phyloP scores from a whole-genome alignment of 1,139 yeast genomes.

The Suhomyces chickasaworum region DNA sequence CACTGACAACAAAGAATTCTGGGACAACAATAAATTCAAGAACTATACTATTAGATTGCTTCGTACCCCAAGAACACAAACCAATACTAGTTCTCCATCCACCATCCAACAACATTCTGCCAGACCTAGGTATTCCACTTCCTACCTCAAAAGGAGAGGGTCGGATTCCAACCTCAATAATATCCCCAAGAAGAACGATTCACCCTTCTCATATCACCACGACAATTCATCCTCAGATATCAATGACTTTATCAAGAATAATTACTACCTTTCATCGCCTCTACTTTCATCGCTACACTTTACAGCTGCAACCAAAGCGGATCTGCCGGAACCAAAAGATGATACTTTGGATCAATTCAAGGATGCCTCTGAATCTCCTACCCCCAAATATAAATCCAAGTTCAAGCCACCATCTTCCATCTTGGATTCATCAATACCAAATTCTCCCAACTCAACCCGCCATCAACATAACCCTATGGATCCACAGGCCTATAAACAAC shows the following conservation, averaged over 20 bases:
- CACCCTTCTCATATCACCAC: slow-evolving; percentile 11
- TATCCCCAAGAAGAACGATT: slow-evolving; percentile 4
- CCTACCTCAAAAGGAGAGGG: slow-evolving; percentile 38
- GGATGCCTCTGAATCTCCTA: slow-evolving; percentile 6
- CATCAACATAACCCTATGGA: slow-evolving; percentile 32
- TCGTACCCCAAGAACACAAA: slow-evolving; percentile 19
- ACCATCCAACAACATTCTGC: slow-evolving; percentile 20
- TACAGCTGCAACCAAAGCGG: slow-evolving; percentile 3
- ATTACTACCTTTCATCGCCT: slow-evolving; percentile 44
- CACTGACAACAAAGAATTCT: slow-evolving; percentile 53
- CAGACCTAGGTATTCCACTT: slow-evolving; percentile 44
- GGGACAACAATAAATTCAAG: slow-evolving; percentile 71
- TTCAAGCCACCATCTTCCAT: slow-evolving; percentile 3
- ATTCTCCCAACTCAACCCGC: not conserved
- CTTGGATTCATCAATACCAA: not conserved
- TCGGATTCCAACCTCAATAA: slow-evolving; percentile 33
- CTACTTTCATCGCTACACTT: slow-evolving; percentile 28
- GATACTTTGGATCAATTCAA: slow-evolving; percentile 1
- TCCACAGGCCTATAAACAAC: slow-evolving; percentile 65
- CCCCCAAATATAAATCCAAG: slow-evolving; percentile 12
- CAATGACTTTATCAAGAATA: slow-evolving; percentile 39
- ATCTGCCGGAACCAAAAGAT: slow-evolving; percentile 1
- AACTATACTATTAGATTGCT: slow-evolving; percentile 61
- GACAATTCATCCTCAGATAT: slow-evolving; percentile 23
- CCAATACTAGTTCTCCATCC: not conserved